Conservation (phyloP, 2,329 filamentous ascomycete genomes). For the Phoma herbarum region DNA sequence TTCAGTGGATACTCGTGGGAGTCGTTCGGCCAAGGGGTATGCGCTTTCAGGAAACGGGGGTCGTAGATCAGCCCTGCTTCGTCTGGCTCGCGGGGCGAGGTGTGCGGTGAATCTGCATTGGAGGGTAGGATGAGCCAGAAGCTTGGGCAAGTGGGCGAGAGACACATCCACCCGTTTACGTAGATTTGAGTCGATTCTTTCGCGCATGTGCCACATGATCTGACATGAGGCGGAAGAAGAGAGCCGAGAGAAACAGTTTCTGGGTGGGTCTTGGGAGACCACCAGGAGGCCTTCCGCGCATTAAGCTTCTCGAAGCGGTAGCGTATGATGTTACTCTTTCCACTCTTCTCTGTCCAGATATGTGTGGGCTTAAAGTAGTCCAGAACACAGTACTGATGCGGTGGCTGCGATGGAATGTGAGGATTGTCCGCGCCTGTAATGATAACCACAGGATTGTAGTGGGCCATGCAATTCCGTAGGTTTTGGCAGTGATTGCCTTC, state of each 20-base stretch:
- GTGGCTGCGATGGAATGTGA: slow-evolving; percentile 59
- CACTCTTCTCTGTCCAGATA: slow-evolving; percentile 70
- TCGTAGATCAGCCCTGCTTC: slow-evolving; percentile 60
- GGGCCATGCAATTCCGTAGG: slow-evolving; percentile 58
- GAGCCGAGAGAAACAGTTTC: slow-evolving; percentile 44
- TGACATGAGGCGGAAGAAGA: slow-evolving; percentile 42
- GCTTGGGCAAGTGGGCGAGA: slow-evolving; percentile 59
- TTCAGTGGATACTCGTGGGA: slow-evolving; percentile 50
- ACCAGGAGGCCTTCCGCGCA: slow-evolving; percentile 64
- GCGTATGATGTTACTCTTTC: slow-evolving; percentile 60
- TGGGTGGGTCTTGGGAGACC: slow-evolving; percentile 55
- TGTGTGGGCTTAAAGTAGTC: slow-evolving; percentile 74
- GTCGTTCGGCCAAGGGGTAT: slow-evolving; percentile 56
- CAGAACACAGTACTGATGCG: slow-evolving; percentile 70
- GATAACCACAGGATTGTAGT: slow-evolving; percentile 61
- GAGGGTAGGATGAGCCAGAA: slow-evolving; percentile 63
- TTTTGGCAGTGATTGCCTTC: slow-evolving; percentile 50
- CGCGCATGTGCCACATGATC: slow-evolving; percentile 50
- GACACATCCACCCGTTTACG: slow-evolving; percentile 66
- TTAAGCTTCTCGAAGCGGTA: slow-evolving; percentile 73
- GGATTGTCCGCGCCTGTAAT: slow-evolving; percentile 62
- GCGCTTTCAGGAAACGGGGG: slow-evolving; percentile 64
- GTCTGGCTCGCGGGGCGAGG: slow-evolving; percentile 39
- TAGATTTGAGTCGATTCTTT: slow-evolving; percentile 51
- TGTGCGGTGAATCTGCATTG: background rate